phyloP scores from a whole-genome alignment of 441 rosid genomes.

The Mallotus repandus region DNA sequence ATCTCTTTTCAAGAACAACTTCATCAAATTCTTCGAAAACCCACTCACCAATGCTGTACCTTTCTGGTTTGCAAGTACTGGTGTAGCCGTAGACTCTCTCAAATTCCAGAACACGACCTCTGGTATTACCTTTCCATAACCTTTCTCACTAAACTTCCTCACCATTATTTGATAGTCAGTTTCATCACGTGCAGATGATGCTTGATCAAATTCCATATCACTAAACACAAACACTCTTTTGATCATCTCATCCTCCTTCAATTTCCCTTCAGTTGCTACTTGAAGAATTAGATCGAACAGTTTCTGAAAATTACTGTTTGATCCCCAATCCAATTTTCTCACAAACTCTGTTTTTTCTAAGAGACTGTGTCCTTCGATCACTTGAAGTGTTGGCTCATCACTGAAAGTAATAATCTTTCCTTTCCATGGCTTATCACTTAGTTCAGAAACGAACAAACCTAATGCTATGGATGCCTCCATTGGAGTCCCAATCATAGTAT shows the following conservation, averaged over 20 bases:
- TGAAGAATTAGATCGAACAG: constrained; percentile 10
- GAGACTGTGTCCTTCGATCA: background rate
- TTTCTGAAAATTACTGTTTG: constrained; percentile 1
- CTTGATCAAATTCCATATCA: constrained; percentile 16
- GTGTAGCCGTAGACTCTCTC: background rate
- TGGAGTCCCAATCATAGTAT: constrained; percentile 8
- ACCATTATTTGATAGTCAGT: constrained; percentile 10
- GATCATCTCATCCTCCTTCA: constrained; percentile 8
- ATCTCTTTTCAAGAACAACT: background rate
- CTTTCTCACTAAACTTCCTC: constrained; percentile 13
- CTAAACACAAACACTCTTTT: constrained; percentile 16
- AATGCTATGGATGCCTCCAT: constrained; percentile 11
- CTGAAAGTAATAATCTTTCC: constrained; percentile 18
- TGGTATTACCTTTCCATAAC: background rate
- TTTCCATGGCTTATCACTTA: constrained; percentile 22
- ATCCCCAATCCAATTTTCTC: background rate
- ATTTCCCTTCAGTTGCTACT: background rate
- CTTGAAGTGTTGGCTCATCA: constrained; percentile 1
- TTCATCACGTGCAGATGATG: background rate
- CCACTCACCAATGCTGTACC: background rate
- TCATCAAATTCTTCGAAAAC: constrained; percentile 3
- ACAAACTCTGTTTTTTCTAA: background rate
- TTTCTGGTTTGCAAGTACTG: background rate
- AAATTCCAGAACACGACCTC: constrained; percentile 20
- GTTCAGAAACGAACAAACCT: constrained; percentile 13